phyloP scores from a whole-genome alignment of 306 rosid species.

The Rubus idaeus region DNA sequence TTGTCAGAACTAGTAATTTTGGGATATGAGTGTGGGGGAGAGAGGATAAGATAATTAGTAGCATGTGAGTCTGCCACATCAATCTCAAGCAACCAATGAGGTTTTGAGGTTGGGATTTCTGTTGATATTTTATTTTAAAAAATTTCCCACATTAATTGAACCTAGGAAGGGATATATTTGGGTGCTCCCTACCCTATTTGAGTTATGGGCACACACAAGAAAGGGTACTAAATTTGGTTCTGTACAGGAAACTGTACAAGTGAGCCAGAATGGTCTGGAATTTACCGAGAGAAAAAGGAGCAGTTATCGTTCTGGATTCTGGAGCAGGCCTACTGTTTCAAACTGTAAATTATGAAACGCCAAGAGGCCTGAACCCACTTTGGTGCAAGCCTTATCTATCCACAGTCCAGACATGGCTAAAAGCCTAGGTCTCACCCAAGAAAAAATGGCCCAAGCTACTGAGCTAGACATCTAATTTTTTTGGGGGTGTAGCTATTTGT shows the following conservation, averaged over 20 bases:
- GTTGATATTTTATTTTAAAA: constrained; percentile 20
- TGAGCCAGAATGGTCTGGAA: background rate
- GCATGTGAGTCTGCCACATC: constrained; percentile 47
- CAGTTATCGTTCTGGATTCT: too few species aligned
- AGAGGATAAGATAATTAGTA: constrained; percentile 52
- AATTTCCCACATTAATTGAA: background rate
- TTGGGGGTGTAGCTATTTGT: too few species aligned
- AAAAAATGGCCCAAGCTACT: too few species aligned
- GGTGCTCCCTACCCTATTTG: too few species aligned
- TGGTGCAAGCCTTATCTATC: too few species aligned
- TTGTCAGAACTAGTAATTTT: background rate
- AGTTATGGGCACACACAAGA: constrained; percentile 30
- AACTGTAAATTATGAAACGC: too few species aligned
- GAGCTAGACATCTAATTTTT: too few species aligned
- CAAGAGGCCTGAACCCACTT: too few species aligned
- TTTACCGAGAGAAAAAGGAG: background rate
- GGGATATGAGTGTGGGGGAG: constrained; percentile 17
- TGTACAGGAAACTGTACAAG: background rate
- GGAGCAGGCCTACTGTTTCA: too few species aligned
- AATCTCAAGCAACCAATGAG: constrained; percentile 41
- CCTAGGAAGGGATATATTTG: background rate
- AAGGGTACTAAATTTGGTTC: background rate
- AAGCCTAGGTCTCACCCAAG: too few species aligned
- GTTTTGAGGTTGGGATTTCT: constrained; percentile 44
- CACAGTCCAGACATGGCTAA: too few species aligned